Evolutionary conservation across 202 grass and related monocot genomes (phyloP).

Genomic region (Hordeum pubiflorum): DNA sequence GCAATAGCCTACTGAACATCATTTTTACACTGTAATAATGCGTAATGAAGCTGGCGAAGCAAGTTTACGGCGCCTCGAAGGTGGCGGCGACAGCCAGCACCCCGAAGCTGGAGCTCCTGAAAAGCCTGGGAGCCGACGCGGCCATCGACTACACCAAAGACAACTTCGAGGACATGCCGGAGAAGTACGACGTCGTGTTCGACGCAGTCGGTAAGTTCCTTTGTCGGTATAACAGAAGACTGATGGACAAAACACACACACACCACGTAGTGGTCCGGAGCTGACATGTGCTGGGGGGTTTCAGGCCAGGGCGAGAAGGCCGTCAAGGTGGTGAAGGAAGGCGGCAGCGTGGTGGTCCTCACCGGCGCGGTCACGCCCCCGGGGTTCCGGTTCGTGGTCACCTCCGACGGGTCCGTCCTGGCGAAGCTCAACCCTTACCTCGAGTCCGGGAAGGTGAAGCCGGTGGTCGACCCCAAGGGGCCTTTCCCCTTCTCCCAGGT

Average conservation of each 20-base stretch:
- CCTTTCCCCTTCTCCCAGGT: conserved; percentile 65
- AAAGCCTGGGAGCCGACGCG: conserved; percentile 70
- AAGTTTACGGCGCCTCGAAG: conserved; percentile 64
- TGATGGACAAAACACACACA: not conserved
- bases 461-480: conserved; percentile 52
- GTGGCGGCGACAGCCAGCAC: conserved; percentile 72
- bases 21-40: not conserved
- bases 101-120: conserved; percentile 68
- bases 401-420: conserved; percentile 50
- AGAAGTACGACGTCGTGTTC: conserved; percentile 74
- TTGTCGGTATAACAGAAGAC: not conserved
- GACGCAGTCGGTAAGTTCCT: conserved; percentile 61
- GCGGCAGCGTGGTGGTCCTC: conserved; percentile 58
- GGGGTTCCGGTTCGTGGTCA: conserved; percentile 85
- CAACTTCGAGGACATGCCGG: conserved; percentile 60
- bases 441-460: conserved; percentile 70
- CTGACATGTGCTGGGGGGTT: not conserved
- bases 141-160: conserved; percentile 90
- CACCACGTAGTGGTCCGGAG: not conserved
- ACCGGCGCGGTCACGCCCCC: conserved; percentile 59
- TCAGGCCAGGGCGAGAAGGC: conserved; percentile 85
- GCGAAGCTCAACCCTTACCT: conserved; percentile 82
- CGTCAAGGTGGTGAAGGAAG: conserved; percentile 68
- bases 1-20: not conserved
- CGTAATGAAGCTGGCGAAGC: conserved; percentile 57